These are phyloP conservation scores for Termitomyces sp. DNA, from an alignment of 768 basidiomycete species.

Conservation along the genomic window DNA sequence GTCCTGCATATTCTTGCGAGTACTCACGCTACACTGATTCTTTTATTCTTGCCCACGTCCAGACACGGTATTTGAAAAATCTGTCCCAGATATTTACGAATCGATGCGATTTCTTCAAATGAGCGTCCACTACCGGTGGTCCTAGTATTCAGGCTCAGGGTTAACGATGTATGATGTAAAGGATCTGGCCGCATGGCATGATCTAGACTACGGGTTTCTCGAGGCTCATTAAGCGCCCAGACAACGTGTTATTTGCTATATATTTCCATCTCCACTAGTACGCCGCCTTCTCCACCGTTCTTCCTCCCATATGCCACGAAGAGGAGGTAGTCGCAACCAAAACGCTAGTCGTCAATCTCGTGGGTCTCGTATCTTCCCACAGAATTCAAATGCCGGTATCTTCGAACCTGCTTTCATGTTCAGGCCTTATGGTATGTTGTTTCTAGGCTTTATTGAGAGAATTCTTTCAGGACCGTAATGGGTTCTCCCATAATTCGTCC, in stretches of 20 bases:
- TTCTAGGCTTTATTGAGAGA: neutral
- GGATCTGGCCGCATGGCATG: neutral
- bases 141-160: too few species aligned
- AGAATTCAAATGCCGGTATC: neutral
- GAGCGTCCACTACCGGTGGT: too few species aligned
- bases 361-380: too few species aligned
- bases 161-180: neutral
- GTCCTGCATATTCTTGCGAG: too few species aligned
- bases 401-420: neutral
- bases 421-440: neutral
- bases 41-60: too few species aligned
- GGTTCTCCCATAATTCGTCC: slow-evolving; percentile 17
- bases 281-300: neutral
- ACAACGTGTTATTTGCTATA: neutral
- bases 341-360: neutral
- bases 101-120: too few species aligned
- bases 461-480: slow-evolving; percentile 17
- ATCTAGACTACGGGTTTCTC: neutral
- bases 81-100: too few species aligned
- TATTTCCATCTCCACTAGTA: neutral
- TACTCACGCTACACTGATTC: too few species aligned
- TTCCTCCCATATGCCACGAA: neutral
- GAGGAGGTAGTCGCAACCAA: neutral
- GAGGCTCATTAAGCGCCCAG: neutral
- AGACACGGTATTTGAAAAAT: too few species aligned